phyloP scores from a whole-genome alignment of 2,329 filamentous ascomycete species.

The Tympanopsis confertula region DNA sequence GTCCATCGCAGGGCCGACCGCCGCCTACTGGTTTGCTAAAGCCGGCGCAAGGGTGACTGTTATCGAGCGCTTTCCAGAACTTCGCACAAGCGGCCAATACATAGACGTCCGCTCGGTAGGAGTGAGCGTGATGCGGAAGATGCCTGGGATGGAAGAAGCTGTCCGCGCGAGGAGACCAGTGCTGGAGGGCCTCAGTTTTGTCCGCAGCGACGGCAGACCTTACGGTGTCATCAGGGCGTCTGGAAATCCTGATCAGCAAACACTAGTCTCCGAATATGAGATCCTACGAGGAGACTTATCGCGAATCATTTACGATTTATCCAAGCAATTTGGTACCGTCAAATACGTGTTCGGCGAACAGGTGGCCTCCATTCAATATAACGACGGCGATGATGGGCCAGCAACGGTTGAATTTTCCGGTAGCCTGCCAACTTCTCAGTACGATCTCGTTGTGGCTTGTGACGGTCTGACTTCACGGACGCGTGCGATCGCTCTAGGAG shows the following conservation, averaged over 20 bases:
- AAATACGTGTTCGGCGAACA: constrained; percentile 25
- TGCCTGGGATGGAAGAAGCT: constrained; percentile 22
- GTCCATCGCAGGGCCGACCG: constrained; percentile 11
- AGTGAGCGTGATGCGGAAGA: constrained; percentile 23
- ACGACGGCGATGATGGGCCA: constrained; percentile 13
- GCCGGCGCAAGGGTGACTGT: constrained; percentile 11
- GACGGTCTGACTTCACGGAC: constrained; percentile 34
- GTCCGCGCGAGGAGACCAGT: constrained; percentile 21
- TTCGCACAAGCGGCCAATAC: constrained; percentile 16
- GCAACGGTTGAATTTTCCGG: constrained; percentile 27
- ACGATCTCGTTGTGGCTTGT: constrained; percentile 33
- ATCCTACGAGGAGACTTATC: constrained; percentile 33
- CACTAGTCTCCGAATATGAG: constrained; percentile 32
- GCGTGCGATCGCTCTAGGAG: constrained; percentile 27
- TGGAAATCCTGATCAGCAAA: constrained; percentile 24
- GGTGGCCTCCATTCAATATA: constrained; percentile 19
- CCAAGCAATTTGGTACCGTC: constrained; percentile 20
- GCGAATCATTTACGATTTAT: constrained; percentile 23
- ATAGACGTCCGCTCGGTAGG: constrained; percentile 23
- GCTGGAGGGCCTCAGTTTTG: constrained; percentile 28
- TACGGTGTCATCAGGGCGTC: constrained; percentile 20
- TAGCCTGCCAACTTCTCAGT: constrained; percentile 19
- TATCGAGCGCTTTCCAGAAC: constrained; percentile 12
- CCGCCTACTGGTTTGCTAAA: constrained; percentile 15
- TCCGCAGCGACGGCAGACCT: constrained; percentile 21